These are phyloP conservation scores for Pleurotus sapidus DNA, from an alignment of 768 basidiomycete species.

Conservation along the genomic window DNA sequence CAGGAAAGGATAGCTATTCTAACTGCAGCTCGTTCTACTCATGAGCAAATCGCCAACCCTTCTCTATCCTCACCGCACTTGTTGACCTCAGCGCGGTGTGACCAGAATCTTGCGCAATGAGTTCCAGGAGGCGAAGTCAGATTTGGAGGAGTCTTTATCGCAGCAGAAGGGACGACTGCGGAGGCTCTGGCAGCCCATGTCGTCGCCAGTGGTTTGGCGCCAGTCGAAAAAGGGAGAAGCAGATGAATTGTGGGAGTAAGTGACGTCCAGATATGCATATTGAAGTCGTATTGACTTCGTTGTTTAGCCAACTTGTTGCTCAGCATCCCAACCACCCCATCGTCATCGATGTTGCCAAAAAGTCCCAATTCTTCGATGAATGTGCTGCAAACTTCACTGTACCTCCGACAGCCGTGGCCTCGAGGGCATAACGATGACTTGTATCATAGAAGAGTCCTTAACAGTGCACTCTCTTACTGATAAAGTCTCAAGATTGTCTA, in stretches of 20 bases:
- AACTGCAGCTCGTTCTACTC: conserved; percentile 66
- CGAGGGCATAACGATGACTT: not conserved
- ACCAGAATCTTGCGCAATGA: conserved; percentile 78
- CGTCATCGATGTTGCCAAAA: conserved; percentile 57
- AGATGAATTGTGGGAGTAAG: conserved; percentile 70
- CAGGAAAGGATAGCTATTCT: conserved; percentile 67
- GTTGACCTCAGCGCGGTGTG: conserved; percentile 75
- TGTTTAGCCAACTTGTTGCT: conserved; percentile 34
- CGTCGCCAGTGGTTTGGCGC: conserved; percentile 61
- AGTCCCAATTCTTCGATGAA: conserved; percentile 64
- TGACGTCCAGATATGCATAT: conserved; percentile 9
- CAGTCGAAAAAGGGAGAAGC: conserved; percentile 56
- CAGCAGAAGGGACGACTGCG: conserved; percentile 53
- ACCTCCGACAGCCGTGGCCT: conserved; percentile 45
- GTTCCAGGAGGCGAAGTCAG: conserved; percentile 71
- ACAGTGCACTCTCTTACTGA: no score
- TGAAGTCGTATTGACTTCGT: conserved; percentile 7
- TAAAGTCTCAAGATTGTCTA: no score
- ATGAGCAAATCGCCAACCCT: conserved; percentile 80
- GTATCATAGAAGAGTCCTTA: no score
- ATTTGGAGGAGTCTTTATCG: conserved; percentile 70
- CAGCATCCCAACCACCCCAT: conserved; percentile 69
- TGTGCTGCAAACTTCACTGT: conserved; percentile 55
- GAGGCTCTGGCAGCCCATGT: conserved; percentile 69
- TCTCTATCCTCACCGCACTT: conserved; percentile 72